A percentile compares a stretch with the other conserved stretches of the same genome.
phyloP scores from a whole-genome alignment of 2,329 filamentous ascomycete species.

The Clarireedia monteithiana region DNA sequence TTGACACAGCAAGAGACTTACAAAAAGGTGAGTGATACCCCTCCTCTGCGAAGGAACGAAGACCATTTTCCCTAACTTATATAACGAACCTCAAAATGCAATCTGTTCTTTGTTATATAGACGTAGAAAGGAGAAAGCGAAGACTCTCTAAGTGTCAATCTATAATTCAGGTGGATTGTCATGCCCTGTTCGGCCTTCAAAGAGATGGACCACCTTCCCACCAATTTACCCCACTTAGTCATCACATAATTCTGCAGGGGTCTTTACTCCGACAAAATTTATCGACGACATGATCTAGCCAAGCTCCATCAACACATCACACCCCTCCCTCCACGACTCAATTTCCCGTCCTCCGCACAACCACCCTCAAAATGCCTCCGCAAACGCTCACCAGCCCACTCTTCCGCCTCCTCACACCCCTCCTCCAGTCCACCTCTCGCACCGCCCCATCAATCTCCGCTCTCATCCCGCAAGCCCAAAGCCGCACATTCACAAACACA shows the following conservation, averaged over 20 bases:
- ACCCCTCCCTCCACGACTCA: background rate
- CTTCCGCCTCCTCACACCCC: slow-evolving; percentile 21
- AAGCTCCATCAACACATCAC: background rate
- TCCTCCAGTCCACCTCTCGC: slow-evolving; percentile 19
- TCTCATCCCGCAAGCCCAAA: background rate
- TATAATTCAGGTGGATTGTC: too few relatives aligned
- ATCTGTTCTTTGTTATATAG: background rate
- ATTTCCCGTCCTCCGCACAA: background rate
- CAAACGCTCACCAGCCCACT: slow-evolving; percentile 14
- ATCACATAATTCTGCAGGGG: too few relatives aligned
- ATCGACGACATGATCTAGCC: background rate
- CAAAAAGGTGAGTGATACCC: slow-evolving; percentile 15
- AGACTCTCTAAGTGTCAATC: too few relatives aligned
- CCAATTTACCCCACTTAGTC: too few relatives aligned
- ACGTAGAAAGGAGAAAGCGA: background rate
- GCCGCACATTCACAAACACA: slow-evolving; percentile 19
- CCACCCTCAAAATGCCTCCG: slow-evolving; percentile 15
- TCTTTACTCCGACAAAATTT: background rate
- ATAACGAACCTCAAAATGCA: background rate
- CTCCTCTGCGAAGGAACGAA: background rate
- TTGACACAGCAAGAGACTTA: slow-evolving; percentile 6
- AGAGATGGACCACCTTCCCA: too few relatives aligned
- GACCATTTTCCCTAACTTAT: background rate
- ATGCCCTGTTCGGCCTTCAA: too few relatives aligned
- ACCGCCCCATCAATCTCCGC: slow-evolving; percentile 5